phyloP scores from a whole-genome alignment of 306 rosid genomes.

The Prunus dulcis region DNA sequence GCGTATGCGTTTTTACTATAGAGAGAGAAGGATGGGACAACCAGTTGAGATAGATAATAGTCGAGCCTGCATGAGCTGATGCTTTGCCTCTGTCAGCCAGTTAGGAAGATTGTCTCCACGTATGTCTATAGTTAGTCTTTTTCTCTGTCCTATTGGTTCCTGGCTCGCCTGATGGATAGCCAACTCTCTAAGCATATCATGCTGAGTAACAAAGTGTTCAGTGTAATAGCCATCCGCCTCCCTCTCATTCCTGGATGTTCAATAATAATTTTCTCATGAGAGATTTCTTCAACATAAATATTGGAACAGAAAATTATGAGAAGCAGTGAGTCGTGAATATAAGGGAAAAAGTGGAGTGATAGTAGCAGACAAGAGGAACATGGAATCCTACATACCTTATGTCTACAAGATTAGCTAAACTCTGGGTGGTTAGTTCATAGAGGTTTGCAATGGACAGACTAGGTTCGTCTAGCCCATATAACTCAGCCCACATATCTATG shows the following conservation, averaged over 20 bases:
- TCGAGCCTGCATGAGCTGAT: conserved; percentile 32
- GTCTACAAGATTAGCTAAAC: conserved; percentile 28
- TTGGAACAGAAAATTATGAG: neutral
- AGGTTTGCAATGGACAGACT: conserved; percentile 39
- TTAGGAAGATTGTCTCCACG: conserved; percentile 38
- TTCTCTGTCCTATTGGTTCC: conserved; percentile 27
- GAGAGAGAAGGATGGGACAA: conserved; percentile 17
- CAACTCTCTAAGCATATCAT: conserved; percentile 54
- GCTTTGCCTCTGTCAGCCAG: conserved; percentile 40
- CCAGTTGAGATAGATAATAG: conserved; percentile 61
- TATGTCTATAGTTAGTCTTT: conserved; percentile 38
- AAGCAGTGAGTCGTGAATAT: conserved; percentile 39
- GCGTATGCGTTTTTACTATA: neutral
- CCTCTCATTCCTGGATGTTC: conserved; percentile 32
- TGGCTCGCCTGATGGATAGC: conserved; percentile 35
- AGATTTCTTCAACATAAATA: neutral
- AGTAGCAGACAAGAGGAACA: conserved; percentile 30
- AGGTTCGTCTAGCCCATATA: conserved; percentile 35
- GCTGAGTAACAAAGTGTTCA: conserved; percentile 39
- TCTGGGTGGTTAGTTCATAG: conserved; percentile 24
- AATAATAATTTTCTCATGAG: neutral
- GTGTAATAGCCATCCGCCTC: conserved; percentile 31
- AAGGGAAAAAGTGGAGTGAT: conserved; percentile 33
- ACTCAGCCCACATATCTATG: conserved; percentile 56
- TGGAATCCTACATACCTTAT: neutral